Evolutionary conservation across 768 basidiomycete genomes (phyloP).

Genomic region (Rhodotorula taiwanensis): DNA sequence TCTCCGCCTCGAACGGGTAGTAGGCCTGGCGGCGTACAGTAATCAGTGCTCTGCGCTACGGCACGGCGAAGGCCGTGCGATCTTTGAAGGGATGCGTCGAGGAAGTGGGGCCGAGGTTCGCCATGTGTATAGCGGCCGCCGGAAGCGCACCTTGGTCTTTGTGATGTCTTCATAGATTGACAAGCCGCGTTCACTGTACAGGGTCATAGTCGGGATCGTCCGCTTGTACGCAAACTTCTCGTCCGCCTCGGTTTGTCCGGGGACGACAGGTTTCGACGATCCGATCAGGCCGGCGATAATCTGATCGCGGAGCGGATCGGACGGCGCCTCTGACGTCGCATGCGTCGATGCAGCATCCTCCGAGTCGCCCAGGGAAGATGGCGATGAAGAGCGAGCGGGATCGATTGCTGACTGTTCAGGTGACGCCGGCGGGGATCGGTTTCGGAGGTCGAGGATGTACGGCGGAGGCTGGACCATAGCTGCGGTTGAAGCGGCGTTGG

Average conservation of each 20-base stretch:
- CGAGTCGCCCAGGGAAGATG: neutral
- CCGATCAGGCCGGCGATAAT: constrained; percentile 27
- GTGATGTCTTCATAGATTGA: constrained; percentile 81
- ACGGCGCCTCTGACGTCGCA: neutral
- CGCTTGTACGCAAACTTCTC: constrained; percentile 17
- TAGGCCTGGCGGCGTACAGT: constrained; percentile 56
- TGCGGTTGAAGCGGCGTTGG: neutral
- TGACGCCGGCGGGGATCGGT: neutral
- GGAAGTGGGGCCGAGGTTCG: no score
- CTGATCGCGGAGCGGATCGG: constrained; percentile 20
- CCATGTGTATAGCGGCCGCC: no score
- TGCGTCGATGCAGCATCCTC: neutral
- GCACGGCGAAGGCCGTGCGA: no score
- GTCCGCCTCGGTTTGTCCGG: constrained; percentile 20
- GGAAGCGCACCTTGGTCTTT: constrained; percentile 47
- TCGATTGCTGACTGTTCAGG: neutral
- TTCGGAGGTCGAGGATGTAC: constrained; percentile 14
- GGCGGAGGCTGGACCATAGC: constrained; percentile 1
- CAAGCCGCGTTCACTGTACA: constrained; percentile 82
- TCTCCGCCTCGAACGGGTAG: constrained; percentile 83
- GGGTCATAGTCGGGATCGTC: constrained; percentile 49
- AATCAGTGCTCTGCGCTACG: no score
- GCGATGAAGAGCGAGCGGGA: neutral
- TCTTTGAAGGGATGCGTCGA: no score
- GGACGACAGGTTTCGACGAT: neutral